Evolutionary conservation across 2,329 filamentous ascomycete genomes (phyloP).

Genomic region (Coniella vitis): DNA sequence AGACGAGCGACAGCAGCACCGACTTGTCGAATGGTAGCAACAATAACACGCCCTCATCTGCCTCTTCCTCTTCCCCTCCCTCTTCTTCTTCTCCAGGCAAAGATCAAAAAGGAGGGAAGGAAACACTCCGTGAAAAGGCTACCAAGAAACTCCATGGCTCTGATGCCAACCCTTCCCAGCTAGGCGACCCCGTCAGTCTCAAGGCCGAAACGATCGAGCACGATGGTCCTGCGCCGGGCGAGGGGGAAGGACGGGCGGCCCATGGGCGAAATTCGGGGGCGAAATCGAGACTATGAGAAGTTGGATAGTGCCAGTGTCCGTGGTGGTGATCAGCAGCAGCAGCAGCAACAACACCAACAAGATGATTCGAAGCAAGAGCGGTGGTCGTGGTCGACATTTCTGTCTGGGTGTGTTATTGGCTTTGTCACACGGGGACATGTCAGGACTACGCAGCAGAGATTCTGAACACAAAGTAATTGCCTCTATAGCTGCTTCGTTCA

Average conservation of each 20-base stretch:
- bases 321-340: too few relatives aligned
- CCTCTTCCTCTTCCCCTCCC: background rate
- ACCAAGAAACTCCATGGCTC: conserved; percentile 11
- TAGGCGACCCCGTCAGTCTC: conserved; percentile 15
- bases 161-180: conserved; percentile 10
- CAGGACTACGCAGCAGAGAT: conserved; percentile 7
- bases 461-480: background rate
- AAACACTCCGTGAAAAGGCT: conserved; percentile 14
- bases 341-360: background rate
- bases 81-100: background rate
- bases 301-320: background rate
- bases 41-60: background rate
- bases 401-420: conserved; percentile 7
- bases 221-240: conserved; percentile 11
- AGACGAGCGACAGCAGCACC: conserved; percentile 7
- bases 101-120: background rate
- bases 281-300: conserved; percentile 6
- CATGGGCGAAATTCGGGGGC: background rate
- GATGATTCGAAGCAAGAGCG: background rate
- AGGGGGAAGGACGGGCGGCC: conserved; percentile 3
- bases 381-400: conserved; percentile 8
- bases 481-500: too few relatives aligned
- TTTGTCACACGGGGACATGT: conserved; percentile 11
- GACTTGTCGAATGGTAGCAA: background rate
- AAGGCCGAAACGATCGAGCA: conserved; percentile 10